Evolutionary conservation across 2,329 filamentous ascomycete genomes (phyloP).

Genomic region (Setomelanomma holmii): DNA sequence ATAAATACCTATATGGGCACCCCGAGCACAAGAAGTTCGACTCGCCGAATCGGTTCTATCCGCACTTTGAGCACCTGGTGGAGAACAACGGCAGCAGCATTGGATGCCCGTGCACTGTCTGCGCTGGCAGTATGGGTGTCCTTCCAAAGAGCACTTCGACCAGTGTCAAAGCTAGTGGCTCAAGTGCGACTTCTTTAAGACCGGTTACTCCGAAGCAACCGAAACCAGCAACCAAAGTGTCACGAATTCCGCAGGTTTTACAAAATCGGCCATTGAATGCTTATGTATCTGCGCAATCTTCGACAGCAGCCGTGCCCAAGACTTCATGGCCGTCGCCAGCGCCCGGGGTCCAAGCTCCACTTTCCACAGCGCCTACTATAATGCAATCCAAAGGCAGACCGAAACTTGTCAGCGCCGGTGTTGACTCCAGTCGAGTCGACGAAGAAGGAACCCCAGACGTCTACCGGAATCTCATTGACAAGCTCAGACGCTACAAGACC

Average conservation of each 20-base stretch:
- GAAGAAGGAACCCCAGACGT: conserved; percentile 63
- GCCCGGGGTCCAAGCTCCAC: neutral
- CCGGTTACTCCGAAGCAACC: neutral
- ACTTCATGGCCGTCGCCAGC: neutral
- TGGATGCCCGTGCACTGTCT: conserved; percentile 60
- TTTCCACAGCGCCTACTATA: neutral
- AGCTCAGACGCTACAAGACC: conserved; percentile 51
- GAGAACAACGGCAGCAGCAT: conserved; percentile 50
- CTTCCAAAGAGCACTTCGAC: conserved; percentile 20
- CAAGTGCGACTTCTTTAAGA: conserved; percentile 12
- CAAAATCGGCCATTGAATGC: neutral
- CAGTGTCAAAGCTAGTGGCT: conserved; percentile 6
- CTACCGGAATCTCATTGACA: conserved; percentile 58
- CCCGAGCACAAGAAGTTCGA: conserved; percentile 59
- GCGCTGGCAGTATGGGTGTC: conserved; percentile 36
- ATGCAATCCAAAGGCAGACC: conserved; percentile 23
- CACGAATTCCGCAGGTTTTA: neutral
- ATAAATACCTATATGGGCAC: conserved; percentile 66
- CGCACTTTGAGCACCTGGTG: conserved; percentile 66
- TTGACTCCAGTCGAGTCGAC: conserved; percentile 48
- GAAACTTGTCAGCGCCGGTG: conserved; percentile 24
- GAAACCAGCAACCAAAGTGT: neutral
- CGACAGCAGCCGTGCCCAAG: no score
- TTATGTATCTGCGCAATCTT: no score
- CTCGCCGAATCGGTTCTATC: conserved; percentile 62